Percentiles rank a stretch among this genome's conserved stretches.
phyloP scores from a whole-genome alignment of 768 basidiomycete species.

The Lanmaoa rubissima region DNA sequence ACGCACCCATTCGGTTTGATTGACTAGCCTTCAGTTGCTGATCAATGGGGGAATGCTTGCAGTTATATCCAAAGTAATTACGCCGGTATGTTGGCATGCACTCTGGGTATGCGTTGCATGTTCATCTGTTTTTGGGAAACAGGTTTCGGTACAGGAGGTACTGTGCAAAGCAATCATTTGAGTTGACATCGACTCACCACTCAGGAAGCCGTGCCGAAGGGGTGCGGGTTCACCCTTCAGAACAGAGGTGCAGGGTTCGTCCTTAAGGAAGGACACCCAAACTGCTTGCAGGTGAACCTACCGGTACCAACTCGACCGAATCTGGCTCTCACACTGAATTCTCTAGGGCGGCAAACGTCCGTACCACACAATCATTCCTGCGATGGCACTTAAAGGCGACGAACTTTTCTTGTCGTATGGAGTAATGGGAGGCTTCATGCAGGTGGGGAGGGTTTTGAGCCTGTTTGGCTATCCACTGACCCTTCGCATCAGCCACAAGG shows the following conservation, averaged over 20 bases:
- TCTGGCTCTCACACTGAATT: neutral
- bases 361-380: constrained; percentile 94
- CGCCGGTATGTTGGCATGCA: constrained; percentile 47
- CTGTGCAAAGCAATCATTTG: neutral
- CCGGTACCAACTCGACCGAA: neutral
- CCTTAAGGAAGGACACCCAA: constrained; percentile 79
- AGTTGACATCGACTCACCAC: constrained; percentile 4
- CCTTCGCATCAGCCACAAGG: constrained; percentile 72
- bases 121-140: constrained; percentile 5
- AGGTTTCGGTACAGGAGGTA: constrained; percentile 91
- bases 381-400: constrained; percentile 71
- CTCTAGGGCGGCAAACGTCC: constrained; percentile 76
- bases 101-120: neutral
- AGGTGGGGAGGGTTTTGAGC: constrained; percentile 40
- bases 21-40: constrained; percentile 52
- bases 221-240: constrained; percentile 95
- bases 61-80: constrained; percentile 91
- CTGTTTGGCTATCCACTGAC: neutral
- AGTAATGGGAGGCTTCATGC: constrained; percentile 93
- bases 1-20: neutral
- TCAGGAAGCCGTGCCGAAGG: constrained; percentile 76
- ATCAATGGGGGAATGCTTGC: constrained; percentile 88
- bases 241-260: constrained; percentile 89
- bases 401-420: constrained; percentile 89
- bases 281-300: constrained; percentile 62